Conservation (phyloP, 2,329 filamentous ascomycete species). For the Colletotrichum sp. region DNA sequence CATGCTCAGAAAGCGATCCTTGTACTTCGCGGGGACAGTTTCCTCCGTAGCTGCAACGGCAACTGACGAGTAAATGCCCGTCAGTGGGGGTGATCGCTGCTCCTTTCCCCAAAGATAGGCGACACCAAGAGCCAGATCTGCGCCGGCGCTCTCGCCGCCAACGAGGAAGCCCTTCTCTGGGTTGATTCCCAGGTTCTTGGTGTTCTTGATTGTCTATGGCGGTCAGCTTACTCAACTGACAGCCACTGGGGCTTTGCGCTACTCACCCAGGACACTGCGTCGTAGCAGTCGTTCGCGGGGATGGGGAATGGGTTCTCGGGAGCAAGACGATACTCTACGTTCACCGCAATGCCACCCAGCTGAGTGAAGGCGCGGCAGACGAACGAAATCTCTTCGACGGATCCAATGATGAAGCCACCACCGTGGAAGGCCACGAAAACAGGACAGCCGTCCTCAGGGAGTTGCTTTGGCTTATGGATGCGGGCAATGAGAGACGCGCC, state of each 20-base stretch:
- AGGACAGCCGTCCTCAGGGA: constrained; percentile 23
- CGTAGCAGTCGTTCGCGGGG: constrained; percentile 31
- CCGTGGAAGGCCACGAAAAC: constrained; percentile 31
- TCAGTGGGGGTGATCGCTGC: constrained; percentile 26
- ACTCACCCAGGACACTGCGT: constrained; percentile 30
- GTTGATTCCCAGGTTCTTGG: constrained; percentile 26
- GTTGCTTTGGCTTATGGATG: constrained; percentile 25
- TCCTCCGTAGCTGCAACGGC: constrained; percentile 25
- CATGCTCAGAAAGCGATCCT: constrained; percentile 29
- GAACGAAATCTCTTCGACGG: constrained; percentile 27
- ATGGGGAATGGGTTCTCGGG: constrained; percentile 33
- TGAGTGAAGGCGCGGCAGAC: constrained; percentile 29
- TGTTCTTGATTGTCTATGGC: constrained; percentile 23
- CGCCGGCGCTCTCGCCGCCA: constrained; percentile 32
- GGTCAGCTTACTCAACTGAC: background rate
- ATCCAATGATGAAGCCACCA: constrained; percentile 31
- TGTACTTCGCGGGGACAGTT: constrained; percentile 32
- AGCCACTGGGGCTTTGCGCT: background rate
- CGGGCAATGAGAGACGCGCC: constrained; percentile 23
- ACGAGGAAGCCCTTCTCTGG: constrained; percentile 28
- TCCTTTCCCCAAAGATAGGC: constrained; percentile 26
- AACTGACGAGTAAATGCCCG: constrained; percentile 30
- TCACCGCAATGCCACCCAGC: constrained; percentile 30
- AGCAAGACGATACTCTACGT: constrained; percentile 31
- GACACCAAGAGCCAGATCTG: constrained; percentile 30